Evolutionary conservation across 192 early-diverging fungal species (phyloP), one percentile per base, ranked within the genome.

Genomic region (Gigaspora rosea): DNA sequence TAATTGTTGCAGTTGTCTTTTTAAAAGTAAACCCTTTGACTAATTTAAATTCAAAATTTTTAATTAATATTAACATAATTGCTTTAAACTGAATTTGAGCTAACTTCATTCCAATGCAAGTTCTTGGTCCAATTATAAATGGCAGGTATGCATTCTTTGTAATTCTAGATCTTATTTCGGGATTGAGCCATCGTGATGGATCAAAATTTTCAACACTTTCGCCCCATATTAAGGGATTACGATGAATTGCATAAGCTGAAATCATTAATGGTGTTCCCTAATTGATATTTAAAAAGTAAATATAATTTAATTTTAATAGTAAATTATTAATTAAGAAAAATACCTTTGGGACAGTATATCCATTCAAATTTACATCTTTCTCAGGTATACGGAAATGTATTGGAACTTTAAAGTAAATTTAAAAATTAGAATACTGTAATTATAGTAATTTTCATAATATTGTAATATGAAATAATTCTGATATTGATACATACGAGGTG

Each of bases 21-120:
- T 41, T 41, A 41, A 41, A 41, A 41, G 2, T 41, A 41, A 41
- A 41, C 5, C 36, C 36, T 41, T 41, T 5, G 5, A 41, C 58
- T 6, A 41, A 35, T 12, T 35, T 36, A 66, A 66, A 66, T 46
- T 66, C 13, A 48, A 72, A 72, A 36, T 72, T 72, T 10, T 52
- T 56, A 13, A 72, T 57, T 12, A 72, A 46, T 6, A 57, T 20
- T 0, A 27, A 4, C 32, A 90, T 33, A 7, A 89, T 54, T 50
- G 88, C 75, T 79, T 90, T 90, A 57, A 84, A 79, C 77, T 90
- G 86, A 20, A 84, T 82, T 68, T 83, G 65, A 51, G 89, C 89
- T 72, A 90, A 82, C 72, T 80, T 82, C 52, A 80, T 76, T 11
- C 86, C 88, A 22, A 90, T 89, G 33, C 89, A 90, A n/a, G 83